Evolutionary conservation across 2,329 filamentous ascomycete genomes (phyloP), one percentile per base, ranked within the genome.

Genomic region (Ophiognomonia clavigignenti-juglandacearum): DNA sequence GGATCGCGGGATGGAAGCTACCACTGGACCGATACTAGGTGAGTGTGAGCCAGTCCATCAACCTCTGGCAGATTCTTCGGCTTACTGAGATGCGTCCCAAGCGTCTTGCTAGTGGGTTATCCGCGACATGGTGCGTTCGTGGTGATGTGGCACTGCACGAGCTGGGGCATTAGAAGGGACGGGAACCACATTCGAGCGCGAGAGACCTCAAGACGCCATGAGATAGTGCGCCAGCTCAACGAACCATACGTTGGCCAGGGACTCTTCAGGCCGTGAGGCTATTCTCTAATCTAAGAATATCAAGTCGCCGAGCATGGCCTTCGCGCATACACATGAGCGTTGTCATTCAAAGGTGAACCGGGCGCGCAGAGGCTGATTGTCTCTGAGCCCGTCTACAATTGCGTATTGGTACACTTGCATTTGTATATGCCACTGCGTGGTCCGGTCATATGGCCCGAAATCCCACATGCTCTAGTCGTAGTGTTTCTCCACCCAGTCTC

Each of bases 321-420:
- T n/a, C n/a, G n/a, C n/a, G n/a, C n/a, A n/a, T n/a, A n/a, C n/a
- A n/a, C n/a, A n/a, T n/a, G n/a, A n/a, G n/a, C n/a, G n/a, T n/a
- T n/a, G n/a, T n/a, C n/a, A n/a, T n/a, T n/a, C n/a, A n/a, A n/a
- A n/a, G n/a, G n/a, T 36, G 34, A 9, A 9, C 4, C 18, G 16
- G 8, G n/a, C 32, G 10, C n/a, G 11, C 26, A 27, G 38, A 42
- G 45, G 32, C 43, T 46, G 23, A 23, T 39, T 36, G 45, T 39
- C 53, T 53, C 56, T 49, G 36, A 35, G 26, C 42, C 47, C 48
- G 29, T 54, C 51, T 55, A 56, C 53, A 49, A 54, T 38, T 52
- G 46, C 55, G 56, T 59, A 56, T 51, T 62, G 60, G 60, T 63
- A 64, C 61, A 64, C 60, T 57, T 50, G 54, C 55, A 53, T 59